Evolutionary conservation across 257 asterid species (phyloP).

Genomic region (Solanum chilense): DNA sequence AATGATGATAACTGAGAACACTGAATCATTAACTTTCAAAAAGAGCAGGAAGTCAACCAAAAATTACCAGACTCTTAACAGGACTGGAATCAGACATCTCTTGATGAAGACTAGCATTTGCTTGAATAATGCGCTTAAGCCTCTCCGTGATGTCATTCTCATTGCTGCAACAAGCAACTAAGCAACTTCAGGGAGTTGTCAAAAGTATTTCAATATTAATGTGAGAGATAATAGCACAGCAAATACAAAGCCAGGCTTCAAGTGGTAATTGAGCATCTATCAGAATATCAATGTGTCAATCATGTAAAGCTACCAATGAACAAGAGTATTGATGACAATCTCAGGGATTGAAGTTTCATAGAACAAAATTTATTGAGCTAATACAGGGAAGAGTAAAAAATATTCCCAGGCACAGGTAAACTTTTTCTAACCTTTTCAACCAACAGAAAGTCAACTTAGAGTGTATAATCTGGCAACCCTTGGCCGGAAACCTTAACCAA

Average conservation of each 20-base stretch:
- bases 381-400: neutral
- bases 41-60: neutral
- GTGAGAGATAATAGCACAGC: neutral
- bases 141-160: constrained; percentile 86
- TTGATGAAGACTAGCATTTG: constrained; percentile 60
- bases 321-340: neutral
- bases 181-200: neutral
- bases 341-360: neutral
- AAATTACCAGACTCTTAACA: constrained; percentile 35
- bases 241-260: neutral
- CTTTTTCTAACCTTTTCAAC: neutral
- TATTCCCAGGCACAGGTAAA: neutral
- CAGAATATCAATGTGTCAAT: neutral
- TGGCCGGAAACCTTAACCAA: neutral
- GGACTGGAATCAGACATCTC: constrained; percentile 36
- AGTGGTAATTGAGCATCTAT: neutral
- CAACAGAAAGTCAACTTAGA: neutral
- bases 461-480: neutral
- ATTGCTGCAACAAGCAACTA: constrained; percentile 50
- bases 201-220: neutral
- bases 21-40: neutral
- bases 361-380: neutral
- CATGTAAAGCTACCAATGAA: neutral
- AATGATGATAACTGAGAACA: neutral
- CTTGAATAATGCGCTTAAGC: constrained; percentile 58